Base-by-base conservation (phyloP, 2,329 filamentous ascomycete species). In the Pezicula neosporulosa region DNA sequence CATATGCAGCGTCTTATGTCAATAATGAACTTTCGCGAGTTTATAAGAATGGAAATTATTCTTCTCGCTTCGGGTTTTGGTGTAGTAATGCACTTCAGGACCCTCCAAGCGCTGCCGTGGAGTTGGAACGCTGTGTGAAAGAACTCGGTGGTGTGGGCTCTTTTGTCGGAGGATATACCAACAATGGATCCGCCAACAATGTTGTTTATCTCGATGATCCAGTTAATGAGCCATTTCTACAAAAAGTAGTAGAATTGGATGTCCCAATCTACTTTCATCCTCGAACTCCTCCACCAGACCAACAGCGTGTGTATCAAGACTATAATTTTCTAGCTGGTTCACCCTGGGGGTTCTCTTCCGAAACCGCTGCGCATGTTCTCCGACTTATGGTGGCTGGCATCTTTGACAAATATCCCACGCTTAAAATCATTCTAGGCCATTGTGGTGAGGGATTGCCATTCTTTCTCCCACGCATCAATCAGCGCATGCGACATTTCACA, bases 341-440 rank as follows among this genome's bases (percentile, higher is more conserved):
- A n/a, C 72, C 69, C 0, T 78, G 70, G 64, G 77, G 76, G 15
- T 79, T 77, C 70, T 77, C 80, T 55, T 64, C 66, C 68, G 76
- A 51, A 71, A 61, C 59, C 4, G 49, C 33, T 6, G 58, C 48
- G 1, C 58, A 61, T 27, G 50, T 49, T 2, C 43, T 62, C 3
- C 49, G 60, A 7, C 49, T 60, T 2, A 61, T 62, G 55, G 52
- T 58, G 10, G 48, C 55, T 4, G 60, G 60, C 3, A 6, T 60
- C 1, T 54, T 62, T 15, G 58, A 60, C 43, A 52, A 39, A 16
- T 58, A 58, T 28, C 60, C 60, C 7, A 51, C 44, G 0, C 36
- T 62, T 2, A 52, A 60, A 36, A 57, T 61, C 18, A 53, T 61
- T 9, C 48, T 62, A 2, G 60, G 58, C 15, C 58, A 62, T 48